Evolutionary conservation across 305 asterid species (phyloP).

Genomic region (Withania somnifera): DNA sequence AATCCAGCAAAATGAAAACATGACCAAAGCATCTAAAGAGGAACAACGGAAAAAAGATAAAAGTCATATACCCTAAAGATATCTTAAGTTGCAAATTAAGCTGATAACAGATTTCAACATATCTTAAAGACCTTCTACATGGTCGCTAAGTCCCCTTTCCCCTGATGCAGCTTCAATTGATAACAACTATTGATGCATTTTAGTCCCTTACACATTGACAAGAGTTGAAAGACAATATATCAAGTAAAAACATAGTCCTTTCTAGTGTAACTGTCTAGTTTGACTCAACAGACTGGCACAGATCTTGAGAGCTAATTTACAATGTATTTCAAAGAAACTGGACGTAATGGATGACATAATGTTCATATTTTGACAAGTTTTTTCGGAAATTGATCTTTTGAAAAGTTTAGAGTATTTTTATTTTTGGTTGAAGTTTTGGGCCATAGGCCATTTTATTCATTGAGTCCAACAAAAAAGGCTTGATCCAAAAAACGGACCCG

Average conservation of each 20-base stretch:
- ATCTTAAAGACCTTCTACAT: neutral
- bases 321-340: neutral
- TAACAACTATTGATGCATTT: neutral
- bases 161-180: neutral
- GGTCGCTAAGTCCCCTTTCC: neutral
- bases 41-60: neutral
- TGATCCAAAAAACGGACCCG: too few species aligned
- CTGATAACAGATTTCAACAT: neutral
- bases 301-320: neutral
- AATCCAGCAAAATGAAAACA: slow-evolving; percentile 14
- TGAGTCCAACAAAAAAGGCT: too few species aligned
- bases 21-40: slow-evolving; percentile 11
- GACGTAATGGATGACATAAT: neutral
- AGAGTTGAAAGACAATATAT: neutral
- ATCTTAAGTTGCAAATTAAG: neutral
- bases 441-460: too few species aligned
- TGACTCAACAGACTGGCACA: neutral
- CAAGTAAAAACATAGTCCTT: neutral
- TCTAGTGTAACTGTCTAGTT: neutral
- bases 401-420: too few species aligned
- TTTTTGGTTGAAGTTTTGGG: too few species aligned
- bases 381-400: too few species aligned
- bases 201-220: neutral
- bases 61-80: neutral
- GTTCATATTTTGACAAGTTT: neutral